Conservation (phyloP, 140 eudicot species). For the Anethum foeniculum region DNA sequence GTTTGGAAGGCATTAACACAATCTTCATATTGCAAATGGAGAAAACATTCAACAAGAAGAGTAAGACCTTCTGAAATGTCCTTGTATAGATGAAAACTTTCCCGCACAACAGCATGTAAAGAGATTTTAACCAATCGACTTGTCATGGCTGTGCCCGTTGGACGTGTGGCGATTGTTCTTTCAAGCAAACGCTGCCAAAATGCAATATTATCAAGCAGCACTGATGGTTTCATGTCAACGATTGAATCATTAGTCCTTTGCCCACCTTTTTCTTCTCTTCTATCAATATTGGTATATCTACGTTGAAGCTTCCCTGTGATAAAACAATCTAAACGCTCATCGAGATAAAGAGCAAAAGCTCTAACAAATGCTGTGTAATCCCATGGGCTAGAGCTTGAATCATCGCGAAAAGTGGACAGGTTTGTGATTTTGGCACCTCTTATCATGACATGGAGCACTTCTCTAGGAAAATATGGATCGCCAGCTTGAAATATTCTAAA, state of each 20-base stretch:
- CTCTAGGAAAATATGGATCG: slow-evolving; percentile 71
- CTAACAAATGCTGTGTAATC: slow-evolving; percentile 65
- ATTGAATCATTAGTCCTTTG: slow-evolving; percentile 21
- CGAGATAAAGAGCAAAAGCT: slow-evolving; percentile 46
- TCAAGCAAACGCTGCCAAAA: slow-evolving; percentile 57
- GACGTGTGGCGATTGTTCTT: slow-evolving; percentile 54
- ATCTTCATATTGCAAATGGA: slow-evolving; percentile 40
- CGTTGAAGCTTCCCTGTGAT: slow-evolving; percentile 62
- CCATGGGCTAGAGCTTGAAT: slow-evolving; percentile 49
- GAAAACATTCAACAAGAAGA: slow-evolving; percentile 42
- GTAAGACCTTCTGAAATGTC: slow-evolving; percentile 57
- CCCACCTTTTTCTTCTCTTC: not conserved
- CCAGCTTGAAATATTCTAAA: slow-evolving; percentile 60
- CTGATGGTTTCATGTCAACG: slow-evolving; percentile 49
- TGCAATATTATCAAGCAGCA: slow-evolving; percentile 46
- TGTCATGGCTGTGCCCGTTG: slow-evolving; percentile 40
- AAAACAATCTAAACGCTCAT: slow-evolving; percentile 59
- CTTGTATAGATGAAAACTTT: slow-evolving; percentile 54
- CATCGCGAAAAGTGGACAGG: slow-evolving; percentile 40
- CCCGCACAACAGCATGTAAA: slow-evolving; percentile 48
- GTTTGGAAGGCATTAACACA: slow-evolving; percentile 39
- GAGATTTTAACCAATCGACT: slow-evolving; percentile 40
- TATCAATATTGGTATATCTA: slow-evolving; percentile 14
- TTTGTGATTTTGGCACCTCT: slow-evolving; percentile 49
- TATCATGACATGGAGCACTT: slow-evolving; percentile 58